Conservation (phyloP, 2,329 filamentous ascomycete species). For the Teratosphaeria destructans region DNA sequence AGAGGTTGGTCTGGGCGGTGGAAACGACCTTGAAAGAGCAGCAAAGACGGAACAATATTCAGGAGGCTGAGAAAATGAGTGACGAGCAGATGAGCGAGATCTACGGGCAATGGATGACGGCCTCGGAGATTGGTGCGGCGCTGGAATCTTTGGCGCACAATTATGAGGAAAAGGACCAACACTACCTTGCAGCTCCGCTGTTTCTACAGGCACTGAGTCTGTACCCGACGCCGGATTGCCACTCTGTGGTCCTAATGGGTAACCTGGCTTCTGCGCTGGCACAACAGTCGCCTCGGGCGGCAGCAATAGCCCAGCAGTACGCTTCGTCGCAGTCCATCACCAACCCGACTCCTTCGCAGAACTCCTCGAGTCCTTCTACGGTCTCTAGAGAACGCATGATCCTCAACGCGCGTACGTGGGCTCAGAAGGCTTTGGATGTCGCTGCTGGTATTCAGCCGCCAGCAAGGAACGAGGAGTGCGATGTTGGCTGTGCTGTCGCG, state of each 20-base stretch:
- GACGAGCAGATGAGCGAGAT: slow-evolving; percentile 36
- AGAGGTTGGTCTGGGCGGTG: slow-evolving; percentile 67
- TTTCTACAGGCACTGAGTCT: slow-evolving; percentile 75
- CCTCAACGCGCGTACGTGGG: slow-evolving; percentile 66
- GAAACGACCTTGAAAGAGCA: slow-evolving; percentile 69
- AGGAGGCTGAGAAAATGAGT: slow-evolving; percentile 6
- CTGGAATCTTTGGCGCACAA: slow-evolving; percentile 69
- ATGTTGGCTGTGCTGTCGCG: slow-evolving; percentile 70
- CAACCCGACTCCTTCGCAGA: not conserved
- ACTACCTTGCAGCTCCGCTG: slow-evolving; percentile 73
- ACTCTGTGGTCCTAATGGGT: slow-evolving; percentile 77
- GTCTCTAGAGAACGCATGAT: slow-evolving; percentile 48
- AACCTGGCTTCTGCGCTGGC: slow-evolving; percentile 66
- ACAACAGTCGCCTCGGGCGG: slow-evolving; percentile 44
- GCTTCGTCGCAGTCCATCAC: slow-evolving; percentile 24
- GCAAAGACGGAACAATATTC: slow-evolving; percentile 45
- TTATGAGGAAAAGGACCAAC: slow-evolving; percentile 63
- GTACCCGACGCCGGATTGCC: slow-evolving; percentile 55
- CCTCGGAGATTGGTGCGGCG: slow-evolving; percentile 61
- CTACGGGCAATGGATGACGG: slow-evolving; percentile 61
- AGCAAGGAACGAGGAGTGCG: slow-evolving; percentile 65
- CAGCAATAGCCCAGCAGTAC: slow-evolving; percentile 18
- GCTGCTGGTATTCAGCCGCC: slow-evolving; percentile 55
- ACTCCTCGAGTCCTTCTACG: slow-evolving; percentile 16
- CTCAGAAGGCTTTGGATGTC: slow-evolving; percentile 61